These are phyloP conservation scores for Spirogloea muscicola DNA, from an alignment of 139 green algal genomes.

Conservation along the genomic window DNA sequence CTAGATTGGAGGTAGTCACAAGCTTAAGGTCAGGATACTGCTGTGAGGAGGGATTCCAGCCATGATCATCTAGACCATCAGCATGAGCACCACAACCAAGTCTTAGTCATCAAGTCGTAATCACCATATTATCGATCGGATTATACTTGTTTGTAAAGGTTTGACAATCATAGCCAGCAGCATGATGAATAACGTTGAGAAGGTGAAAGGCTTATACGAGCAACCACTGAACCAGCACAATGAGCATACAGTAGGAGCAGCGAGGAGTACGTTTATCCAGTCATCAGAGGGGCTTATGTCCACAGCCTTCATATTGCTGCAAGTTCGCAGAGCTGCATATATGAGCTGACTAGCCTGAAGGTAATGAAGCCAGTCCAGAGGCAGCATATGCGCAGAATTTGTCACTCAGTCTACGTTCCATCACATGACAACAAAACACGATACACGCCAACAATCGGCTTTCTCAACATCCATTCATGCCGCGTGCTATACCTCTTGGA, in stretches of 20 bases:
- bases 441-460: too few relatives aligned
- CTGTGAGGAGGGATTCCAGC: constrained; percentile 28
- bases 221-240: too few relatives aligned
- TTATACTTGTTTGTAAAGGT: too few relatives aligned
- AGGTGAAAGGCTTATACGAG: constrained; percentile 7
- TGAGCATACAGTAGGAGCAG: background rate
- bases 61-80: constrained; percentile 33
- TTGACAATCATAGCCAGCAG: too few relatives aligned
- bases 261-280: constrained; percentile 26
- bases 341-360: background rate
- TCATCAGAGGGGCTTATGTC: constrained; percentile 36
- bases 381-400: background rate
- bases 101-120: background rate
- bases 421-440: too few relatives aligned
- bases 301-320: constrained; percentile 46
- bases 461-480: background rate
- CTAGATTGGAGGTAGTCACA: too few relatives aligned
- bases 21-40: constrained; percentile 27
- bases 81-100: background rate
- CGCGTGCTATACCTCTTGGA: constrained; percentile 20
- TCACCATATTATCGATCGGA: background rate
- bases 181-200: background rate
- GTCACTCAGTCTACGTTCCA: background rate
- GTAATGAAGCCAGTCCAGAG: background rate
- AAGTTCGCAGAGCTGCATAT: background rate